Evolutionary conservation across 140 eudicot species (phyloP).

Genomic region (Flaveria floridana): DNA sequence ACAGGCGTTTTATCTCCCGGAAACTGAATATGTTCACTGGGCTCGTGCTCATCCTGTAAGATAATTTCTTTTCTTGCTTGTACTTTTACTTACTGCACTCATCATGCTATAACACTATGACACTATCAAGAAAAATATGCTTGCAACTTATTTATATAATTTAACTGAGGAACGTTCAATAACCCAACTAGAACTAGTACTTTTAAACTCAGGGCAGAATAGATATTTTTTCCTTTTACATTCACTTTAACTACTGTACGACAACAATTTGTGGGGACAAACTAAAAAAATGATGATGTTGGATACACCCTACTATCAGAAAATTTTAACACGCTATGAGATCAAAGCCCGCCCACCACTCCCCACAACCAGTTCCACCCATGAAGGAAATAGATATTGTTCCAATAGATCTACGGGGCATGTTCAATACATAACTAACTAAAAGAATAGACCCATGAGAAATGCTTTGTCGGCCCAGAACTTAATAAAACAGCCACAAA

Average conservation of each 20-base stretch:
- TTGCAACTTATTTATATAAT: background rate
- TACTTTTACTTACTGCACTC: conserved; percentile 1
- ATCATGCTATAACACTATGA: background rate
- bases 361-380: background rate
- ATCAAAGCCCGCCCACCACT: too few relatives aligned
- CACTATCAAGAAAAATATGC: background rate
- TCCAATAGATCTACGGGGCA: background rate
- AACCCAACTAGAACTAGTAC: background rate
- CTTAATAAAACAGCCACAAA: too few relatives aligned
- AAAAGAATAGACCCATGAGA: background rate
- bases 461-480: too few relatives aligned
- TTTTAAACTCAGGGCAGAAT: background rate
- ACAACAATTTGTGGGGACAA: background rate
- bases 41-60: conserved; percentile 87
- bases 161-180: background rate
- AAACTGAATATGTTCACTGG: conserved; percentile 94
- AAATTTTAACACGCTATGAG: too few relatives aligned
- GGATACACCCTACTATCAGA: too few relatives aligned
- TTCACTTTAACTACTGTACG: background rate
- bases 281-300: too few relatives aligned
- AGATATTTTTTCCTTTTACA: background rate
- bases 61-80: background rate
- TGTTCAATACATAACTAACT: background rate
- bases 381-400: background rate
- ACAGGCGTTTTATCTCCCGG: conserved; percentile 97